These are phyloP conservation scores for Blakeslea trispora DNA, from an alignment of 371 early-diverging fungal species.

Conservation along the genomic window DNA sequence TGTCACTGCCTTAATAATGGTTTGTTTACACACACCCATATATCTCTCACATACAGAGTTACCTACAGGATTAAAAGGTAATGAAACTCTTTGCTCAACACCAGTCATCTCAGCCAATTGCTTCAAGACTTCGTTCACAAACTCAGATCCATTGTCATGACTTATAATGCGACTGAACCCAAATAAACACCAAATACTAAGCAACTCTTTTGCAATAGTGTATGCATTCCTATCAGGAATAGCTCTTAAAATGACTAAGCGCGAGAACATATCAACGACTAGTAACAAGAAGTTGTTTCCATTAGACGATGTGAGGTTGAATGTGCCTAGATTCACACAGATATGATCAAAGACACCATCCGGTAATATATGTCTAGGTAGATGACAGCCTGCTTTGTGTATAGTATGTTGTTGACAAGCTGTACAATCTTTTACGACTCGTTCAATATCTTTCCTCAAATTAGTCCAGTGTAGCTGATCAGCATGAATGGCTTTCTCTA, in stretches of 20 bases:
- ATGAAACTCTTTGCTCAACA: background rate
- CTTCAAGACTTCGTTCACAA: background rate
- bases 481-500: background rate
- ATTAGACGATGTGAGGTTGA: background rate
- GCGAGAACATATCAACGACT: background rate
- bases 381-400: background rate
- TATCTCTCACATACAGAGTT: slow-evolving; percentile 3
- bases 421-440: background rate
- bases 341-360: background rate
- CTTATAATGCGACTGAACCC: background rate
- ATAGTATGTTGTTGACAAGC: slow-evolving; percentile 1
- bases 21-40: background rate
- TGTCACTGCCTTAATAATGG: background rate
- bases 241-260: slow-evolving; percentile 1
- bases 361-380: background rate
- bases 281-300: slow-evolving; percentile 2
- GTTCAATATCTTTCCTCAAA: background rate
- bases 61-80: slow-evolving; percentile 3
- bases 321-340: background rate
- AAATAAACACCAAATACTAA: background rate
- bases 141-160: slow-evolving; percentile 7
- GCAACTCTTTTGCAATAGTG: background rate
- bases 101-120: background rate
- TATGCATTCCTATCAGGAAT: slow-evolving; percentile 3
- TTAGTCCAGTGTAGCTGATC: slow-evolving; percentile 6